Base-by-base conservation (phyloP, 352 stramenopile species). In the Phytophthora crassamura region DNA sequence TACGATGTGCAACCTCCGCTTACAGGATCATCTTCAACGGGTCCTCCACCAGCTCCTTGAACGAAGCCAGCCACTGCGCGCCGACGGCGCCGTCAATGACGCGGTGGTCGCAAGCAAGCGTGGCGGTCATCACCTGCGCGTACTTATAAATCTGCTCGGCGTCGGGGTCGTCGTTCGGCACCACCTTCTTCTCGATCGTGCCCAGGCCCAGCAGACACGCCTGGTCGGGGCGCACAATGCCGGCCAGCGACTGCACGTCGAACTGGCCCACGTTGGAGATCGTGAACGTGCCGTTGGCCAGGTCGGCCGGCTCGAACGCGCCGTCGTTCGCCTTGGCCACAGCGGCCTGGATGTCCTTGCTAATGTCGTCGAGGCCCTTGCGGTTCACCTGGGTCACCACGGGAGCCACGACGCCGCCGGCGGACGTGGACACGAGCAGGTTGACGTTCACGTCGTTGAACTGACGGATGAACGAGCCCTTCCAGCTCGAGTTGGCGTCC, bases 261-360 rank as follows among this genome's bases (percentile, higher is more conserved):
- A 97, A 99, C 82, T 98, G 98, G 52, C 97, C 97, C 38, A 99
- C 82, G 79, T 99, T 99, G 65, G 91, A 92, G 51, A 99, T 88
- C 35, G 94, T 98, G 72, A 99, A 98, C 28, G 97, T 99, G 69
- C 95, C 97, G 33, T 80, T 84, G 39, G 79, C 85, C 41, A 96
- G 75, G 50, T 94, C 84, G 22, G 72, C 54, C 6, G 74, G 16
- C 33, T 74, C 58, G 30, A 89, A 77, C 12, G 68, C 32, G 22
- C 77, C 62, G 38, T 83, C 78, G 34, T 69, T 67, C 8, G 70
- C 70, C 67, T 75, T 74, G 40, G 47, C 38, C 40, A 78, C 58
- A 50, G 74, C 82, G 48, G 80, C 82, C 28, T 73, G 71, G 38
- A 90, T 74, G 32, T 89, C 73, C 47, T 75, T 70, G 59, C 82